These are phyloP conservation scores for Plectosphaerella plurivora DNA, from an alignment of 2,329 filamentous ascomycete genomes.

Conservation along the genomic window DNA sequence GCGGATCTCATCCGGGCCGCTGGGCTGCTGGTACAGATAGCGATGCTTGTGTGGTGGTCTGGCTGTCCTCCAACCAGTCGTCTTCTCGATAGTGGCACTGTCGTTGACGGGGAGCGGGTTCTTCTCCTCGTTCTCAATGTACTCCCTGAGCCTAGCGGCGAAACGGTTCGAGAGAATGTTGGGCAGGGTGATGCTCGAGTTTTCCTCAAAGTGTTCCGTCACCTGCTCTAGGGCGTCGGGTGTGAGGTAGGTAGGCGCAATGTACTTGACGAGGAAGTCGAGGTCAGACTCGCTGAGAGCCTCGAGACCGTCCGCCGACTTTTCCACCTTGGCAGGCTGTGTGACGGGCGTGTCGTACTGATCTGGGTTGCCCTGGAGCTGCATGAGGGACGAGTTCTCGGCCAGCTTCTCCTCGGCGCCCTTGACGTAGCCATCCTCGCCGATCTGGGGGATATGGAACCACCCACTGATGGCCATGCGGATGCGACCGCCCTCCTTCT, in stretches of 20 bases:
- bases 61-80: constrained; percentile 68
- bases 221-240: constrained; percentile 87
- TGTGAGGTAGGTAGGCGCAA: constrained; percentile 84
- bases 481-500: constrained; percentile 69
- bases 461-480: constrained; percentile 98
- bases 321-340: constrained; percentile 41
- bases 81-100: constrained; percentile 53
- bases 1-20: constrained; percentile 28
- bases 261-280: constrained; percentile 85
- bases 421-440: constrained; percentile 85
- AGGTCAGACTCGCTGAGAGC: constrained; percentile 72
- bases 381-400: constrained; percentile 85
- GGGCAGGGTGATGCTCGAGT: constrained; percentile 78
- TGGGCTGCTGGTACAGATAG: constrained; percentile 73
- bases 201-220: constrained; percentile 71
- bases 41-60: constrained; percentile 93
- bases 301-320: constrained; percentile 1
- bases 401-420: constrained; percentile 86
- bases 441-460: constrained; percentile 96
- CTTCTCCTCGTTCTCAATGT: constrained; percentile 64
- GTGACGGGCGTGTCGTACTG: constrained; percentile 78
- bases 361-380: constrained; percentile 87
- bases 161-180: constrained; percentile 78
- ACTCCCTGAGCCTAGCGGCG: constrained; percentile 62
- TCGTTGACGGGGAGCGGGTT: constrained; percentile 34